These are phyloP conservation scores for Diutina catenulata DNA, from an alignment of 1,139 yeast species.

Conservation along the genomic window DNA sequence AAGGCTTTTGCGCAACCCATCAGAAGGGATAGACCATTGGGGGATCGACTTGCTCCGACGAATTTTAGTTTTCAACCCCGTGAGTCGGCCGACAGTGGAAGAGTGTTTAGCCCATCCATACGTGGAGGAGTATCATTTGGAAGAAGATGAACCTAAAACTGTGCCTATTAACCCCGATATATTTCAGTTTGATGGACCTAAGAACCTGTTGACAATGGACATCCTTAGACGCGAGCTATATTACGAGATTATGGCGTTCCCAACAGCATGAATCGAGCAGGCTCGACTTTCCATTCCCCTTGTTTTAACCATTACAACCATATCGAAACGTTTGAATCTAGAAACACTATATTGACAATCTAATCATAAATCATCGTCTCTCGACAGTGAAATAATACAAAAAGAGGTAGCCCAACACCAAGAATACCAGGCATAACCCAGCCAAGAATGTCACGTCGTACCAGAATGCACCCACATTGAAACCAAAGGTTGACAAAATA, in stretches of 20 bases:
- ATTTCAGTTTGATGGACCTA: background rate
- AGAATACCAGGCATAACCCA: constrained; percentile 38
- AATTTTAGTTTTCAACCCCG: background rate
- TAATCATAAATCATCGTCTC: constrained; percentile 30
- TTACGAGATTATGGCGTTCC: too few relatives aligned
- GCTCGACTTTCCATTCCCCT: too few relatives aligned
- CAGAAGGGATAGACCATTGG: background rate
- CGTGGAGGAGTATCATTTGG: background rate
- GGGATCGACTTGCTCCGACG: background rate
- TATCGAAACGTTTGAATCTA: too few relatives aligned
- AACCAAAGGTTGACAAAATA: constrained; percentile 88
- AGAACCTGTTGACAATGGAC: too few relatives aligned
- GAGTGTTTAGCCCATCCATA: background rate
- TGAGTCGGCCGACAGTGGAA: background rate
- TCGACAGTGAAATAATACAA: constrained; percentile 68
- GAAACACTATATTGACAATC: too few relatives aligned
- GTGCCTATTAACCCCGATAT: background rate
- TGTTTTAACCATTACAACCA: too few relatives aligned
- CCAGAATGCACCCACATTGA: constrained; percentile 66
- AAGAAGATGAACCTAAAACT: background rate
- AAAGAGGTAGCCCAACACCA: constrained; percentile 61
- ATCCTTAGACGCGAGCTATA: too few relatives aligned
- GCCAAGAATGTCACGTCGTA: constrained; percentile 48
- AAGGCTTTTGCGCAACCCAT: background rate
- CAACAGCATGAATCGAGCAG: too few relatives aligned